Percentiles rank a stretch among this genome's conserved stretches.
phyloP scores from a whole-genome alignment of 1,139 yeast species.

The Suhomyces terraborum region DNA sequence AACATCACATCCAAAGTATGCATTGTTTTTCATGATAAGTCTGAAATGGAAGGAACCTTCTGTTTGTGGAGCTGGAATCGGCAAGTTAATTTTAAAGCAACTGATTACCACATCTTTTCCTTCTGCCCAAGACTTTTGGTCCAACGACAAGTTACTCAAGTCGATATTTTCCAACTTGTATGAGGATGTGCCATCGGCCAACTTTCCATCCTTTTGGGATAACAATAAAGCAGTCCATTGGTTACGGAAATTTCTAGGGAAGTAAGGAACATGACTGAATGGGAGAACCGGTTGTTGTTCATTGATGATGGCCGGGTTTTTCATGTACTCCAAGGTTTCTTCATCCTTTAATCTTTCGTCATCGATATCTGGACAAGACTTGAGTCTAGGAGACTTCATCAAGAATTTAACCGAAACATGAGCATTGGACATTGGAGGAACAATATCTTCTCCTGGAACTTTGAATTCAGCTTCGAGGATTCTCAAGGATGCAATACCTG shows the following conservation, averaged over 20 bases:
- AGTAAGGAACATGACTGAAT: slow-evolving; percentile 66
- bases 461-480: slow-evolving; percentile 71
- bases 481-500: slow-evolving; percentile 68
- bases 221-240: slow-evolving; percentile 71
- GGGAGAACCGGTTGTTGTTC: slow-evolving; percentile 69
- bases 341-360: slow-evolving; percentile 41
- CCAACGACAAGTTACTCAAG: slow-evolving; percentile 55
- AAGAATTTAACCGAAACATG: slow-evolving; percentile 76
- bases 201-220: slow-evolving; percentile 73
- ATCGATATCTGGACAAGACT: slow-evolving; percentile 54
- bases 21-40: slow-evolving; percentile 61
- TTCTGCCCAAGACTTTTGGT: slow-evolving; percentile 50
- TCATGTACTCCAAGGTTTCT: slow-evolving; percentile 64
- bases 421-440: slow-evolving; percentile 74
- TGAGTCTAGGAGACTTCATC: slow-evolving; percentile 69
- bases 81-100: slow-evolving; percentile 71
- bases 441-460: slow-evolving; percentile 83
- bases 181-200: slow-evolving; percentile 65
- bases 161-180: slow-evolving; percentile 55
- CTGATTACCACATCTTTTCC: slow-evolving; percentile 58
- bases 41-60: slow-evolving; percentile 67
- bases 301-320: slow-evolving; percentile 70
- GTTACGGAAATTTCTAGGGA: slow-evolving; percentile 57
- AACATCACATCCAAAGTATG: slow-evolving; percentile 71
- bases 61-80: slow-evolving; percentile 70